A percentile compares a stretch with the other conserved stretches of the same genome.
Evolutionary conservation across 1,284 basidiomycete species (phyloP).

Genomic region (Cutaneotrichosporon cavernicola): DNA sequence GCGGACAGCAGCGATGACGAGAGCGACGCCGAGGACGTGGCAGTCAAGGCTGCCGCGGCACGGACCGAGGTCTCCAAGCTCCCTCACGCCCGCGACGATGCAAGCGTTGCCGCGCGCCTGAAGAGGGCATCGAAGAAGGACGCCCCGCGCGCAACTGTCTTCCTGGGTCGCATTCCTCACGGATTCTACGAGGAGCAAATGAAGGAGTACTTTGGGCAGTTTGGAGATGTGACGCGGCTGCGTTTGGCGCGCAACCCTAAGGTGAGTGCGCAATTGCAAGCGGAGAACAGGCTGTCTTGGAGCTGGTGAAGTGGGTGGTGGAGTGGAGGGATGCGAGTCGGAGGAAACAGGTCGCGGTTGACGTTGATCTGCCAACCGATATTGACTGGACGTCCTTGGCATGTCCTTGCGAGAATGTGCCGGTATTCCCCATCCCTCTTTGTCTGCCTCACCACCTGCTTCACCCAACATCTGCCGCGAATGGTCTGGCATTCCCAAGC

Average conservation of each 20-base stretch:
- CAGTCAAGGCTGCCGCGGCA: conserved; percentile 45
- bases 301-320: too few species aligned
- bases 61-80: conserved; percentile 66
- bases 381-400: neutral
- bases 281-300: neutral
- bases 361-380: too few species aligned
- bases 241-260: conserved; percentile 91
- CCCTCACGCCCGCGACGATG: conserved; percentile 83
- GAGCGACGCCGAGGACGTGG: conserved; percentile 60
- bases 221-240: conserved; percentile 84
- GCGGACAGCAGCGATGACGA: conserved; percentile 82
- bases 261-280: conserved; percentile 54
- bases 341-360: too few species aligned
- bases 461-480: too few species aligned
- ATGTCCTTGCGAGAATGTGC: neutral
- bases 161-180: conserved; percentile 87
- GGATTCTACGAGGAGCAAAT: conserved; percentile 97
- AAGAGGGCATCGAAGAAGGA: conserved; percentile 72
- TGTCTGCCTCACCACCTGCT: too few species aligned
- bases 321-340: too few species aligned
- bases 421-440: neutral
- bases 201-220: conserved; percentile 89
- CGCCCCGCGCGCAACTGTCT: conserved; percentile 76
- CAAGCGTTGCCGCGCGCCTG: conserved; percentile 71
- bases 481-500: too few species aligned